Percentiles rank a stretch among this genome's conserved stretches.
These are phyloP conservation scores for Exophiala lecanii-corni DNA, from an alignment of 2,329 filamentous ascomycete genomes.

Conservation along the genomic window DNA sequence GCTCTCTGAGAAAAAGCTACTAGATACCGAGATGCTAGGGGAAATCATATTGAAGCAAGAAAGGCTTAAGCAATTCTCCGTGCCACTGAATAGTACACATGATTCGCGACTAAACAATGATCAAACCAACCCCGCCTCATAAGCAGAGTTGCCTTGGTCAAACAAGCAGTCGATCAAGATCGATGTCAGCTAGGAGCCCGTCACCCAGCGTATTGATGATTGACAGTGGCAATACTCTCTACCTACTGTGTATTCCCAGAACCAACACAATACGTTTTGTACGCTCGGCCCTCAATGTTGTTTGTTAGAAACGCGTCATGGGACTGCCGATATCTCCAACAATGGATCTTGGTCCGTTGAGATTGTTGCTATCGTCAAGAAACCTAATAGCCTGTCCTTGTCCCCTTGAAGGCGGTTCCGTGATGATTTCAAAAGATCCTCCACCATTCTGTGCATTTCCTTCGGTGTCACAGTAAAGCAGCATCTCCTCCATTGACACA, in stretches of 20 bases:
- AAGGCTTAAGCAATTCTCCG: background rate
- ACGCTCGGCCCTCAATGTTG: too few relatives aligned
- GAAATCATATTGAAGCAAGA: background rate
- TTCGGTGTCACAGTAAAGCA: constrained; percentile 85
- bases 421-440: constrained; percentile 72
- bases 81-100: background rate
- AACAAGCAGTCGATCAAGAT: too few relatives aligned
- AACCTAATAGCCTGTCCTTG: constrained; percentile 42
- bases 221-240: too few relatives aligned
- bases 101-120: too few relatives aligned
- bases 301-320: constrained; percentile 28
- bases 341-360: constrained; percentile 35
- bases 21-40: background rate
- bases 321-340: constrained; percentile 70
- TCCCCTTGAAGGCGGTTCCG: constrained; percentile 39
- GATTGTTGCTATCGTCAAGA: constrained; percentile 48
- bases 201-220: too few relatives aligned
- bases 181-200: too few relatives aligned
- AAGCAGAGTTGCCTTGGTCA: too few relatives aligned
- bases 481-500: constrained; percentile 63
- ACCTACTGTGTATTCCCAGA: too few relatives aligned
- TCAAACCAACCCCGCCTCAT: too few relatives aligned
- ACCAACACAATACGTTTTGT: too few relatives aligned
- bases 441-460: constrained; percentile 82
- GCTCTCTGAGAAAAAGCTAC: background rate